These are phyloP conservation scores for Kodamaea arcana DNA, from an alignment of 1,139 yeast genomes.

Conservation along the genomic window DNA sequence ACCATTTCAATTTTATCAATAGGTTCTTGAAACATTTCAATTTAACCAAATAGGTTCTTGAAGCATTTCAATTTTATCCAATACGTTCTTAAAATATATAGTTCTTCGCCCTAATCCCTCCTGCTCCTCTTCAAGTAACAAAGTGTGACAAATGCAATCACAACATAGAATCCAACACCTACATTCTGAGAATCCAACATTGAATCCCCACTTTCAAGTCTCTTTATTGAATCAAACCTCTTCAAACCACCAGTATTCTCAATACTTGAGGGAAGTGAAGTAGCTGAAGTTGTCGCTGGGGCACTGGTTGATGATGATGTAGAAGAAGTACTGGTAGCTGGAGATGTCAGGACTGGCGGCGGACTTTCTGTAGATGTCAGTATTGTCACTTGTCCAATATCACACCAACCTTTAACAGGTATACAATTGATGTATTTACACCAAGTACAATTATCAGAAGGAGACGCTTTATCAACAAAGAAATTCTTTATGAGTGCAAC, in stretches of 20 bases:
- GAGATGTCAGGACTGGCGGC: slow-evolving; percentile 3
- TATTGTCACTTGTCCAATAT: slow-evolving; percentile 47
- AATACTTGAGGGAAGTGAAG: slow-evolving; percentile 11
- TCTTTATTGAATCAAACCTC: no score
- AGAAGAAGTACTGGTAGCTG: slow-evolving; percentile 3
- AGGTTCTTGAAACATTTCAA: no score
- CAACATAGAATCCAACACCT: slow-evolving; percentile 15
- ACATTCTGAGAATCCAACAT: slow-evolving; percentile 10
- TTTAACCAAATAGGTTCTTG: no score
- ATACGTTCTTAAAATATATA: no score
- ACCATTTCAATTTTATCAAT: no score
- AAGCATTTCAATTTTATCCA: no score
- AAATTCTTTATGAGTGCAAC: slow-evolving; percentile 48
- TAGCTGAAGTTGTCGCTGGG: slow-evolving; percentile 4
- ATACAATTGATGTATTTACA: slow-evolving; percentile 70
- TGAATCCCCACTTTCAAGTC: not conserved
- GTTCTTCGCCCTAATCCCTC: no score
- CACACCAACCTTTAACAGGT: slow-evolving; percentile 75
- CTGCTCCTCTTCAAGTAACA: slow-evolving; percentile 12
- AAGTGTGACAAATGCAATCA: slow-evolving; percentile 15
- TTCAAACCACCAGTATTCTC: slow-evolving; percentile 6
- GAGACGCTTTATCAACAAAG: slow-evolving; percentile 26
- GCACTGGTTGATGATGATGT: not conserved
- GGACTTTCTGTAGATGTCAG: slow-evolving; percentile 10
- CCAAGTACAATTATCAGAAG: slow-evolving; percentile 49